Conservation (phyloP, 2,329 filamentous ascomycete species). For the Myriosclerotinia curreyana region DNA sequence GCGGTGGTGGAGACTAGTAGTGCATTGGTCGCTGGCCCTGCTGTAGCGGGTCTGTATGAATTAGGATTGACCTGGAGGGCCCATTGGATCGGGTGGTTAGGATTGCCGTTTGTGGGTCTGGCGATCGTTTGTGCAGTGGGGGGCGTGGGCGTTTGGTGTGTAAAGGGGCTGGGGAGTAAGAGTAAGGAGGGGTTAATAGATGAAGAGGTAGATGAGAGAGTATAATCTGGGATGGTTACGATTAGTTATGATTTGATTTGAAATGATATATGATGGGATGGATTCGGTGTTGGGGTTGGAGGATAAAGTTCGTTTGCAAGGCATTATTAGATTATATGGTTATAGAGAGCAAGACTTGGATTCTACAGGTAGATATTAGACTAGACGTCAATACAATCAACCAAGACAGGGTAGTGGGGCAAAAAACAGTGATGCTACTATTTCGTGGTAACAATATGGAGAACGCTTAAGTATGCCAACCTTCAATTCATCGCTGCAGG, state of each 20-base stretch:
- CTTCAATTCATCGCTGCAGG: too few relatives aligned
- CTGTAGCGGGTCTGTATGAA: constrained; percentile 31
- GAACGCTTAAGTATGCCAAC: too few relatives aligned
- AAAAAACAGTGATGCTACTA: fast-evolving
- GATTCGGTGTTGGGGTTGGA: not conserved
- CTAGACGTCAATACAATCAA: not conserved
- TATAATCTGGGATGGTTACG: not conserved
- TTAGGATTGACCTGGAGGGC: constrained; percentile 32
- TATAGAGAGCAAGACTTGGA: not conserved
- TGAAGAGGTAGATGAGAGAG: not conserved
- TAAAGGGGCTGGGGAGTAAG: not conserved
- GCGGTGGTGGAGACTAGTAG: constrained; percentile 34
- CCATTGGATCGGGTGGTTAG: constrained; percentile 29
- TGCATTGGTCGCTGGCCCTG: constrained; percentile 30
- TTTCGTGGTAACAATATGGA: too few relatives aligned
- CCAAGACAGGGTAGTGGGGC: too few relatives aligned
- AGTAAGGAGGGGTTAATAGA: not conserved
- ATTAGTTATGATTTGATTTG: too few relatives aligned
- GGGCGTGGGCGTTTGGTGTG: constrained; percentile 8
- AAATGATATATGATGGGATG: not conserved
- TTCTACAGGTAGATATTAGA: not conserved
- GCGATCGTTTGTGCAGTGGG: constrained; percentile 2
- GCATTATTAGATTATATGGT: not conserved
- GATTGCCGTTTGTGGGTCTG: constrained; percentile 34
- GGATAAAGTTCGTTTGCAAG: not conserved